A percentile compares a stretch with the other conserved stretches of the same genome.
Evolutionary conservation across 139 green algal genomes (phyloP).

Genomic region (Micromonas commoda): DNA sequence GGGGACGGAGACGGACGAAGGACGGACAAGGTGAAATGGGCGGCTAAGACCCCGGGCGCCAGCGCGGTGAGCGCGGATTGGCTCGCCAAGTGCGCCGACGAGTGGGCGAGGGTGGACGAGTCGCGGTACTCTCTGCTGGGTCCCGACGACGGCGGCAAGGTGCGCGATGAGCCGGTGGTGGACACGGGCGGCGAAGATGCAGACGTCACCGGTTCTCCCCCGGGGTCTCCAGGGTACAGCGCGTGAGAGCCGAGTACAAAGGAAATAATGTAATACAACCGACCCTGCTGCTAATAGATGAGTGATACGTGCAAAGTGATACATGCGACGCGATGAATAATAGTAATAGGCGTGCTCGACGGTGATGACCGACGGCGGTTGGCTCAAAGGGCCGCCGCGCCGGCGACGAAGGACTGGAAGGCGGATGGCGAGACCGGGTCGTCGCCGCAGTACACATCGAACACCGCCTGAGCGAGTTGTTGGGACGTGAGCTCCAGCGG

Average conservation of each 20-base stretch:
- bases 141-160: not conserved
- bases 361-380: not conserved
- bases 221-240: no score
- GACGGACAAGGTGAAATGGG: slow-evolving; percentile 52
- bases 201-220: no score
- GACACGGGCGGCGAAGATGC: not conserved
- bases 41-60: slow-evolving; percentile 29
- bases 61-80: slow-evolving; percentile 48
- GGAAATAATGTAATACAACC: no score
- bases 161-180: no score
- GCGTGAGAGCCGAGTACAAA: no score
- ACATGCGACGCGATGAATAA: no score
- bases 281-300: no score
- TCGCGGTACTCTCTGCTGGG: not conserved
- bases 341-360: not conserved
- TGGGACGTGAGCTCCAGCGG: not conserved
- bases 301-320: no score
- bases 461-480: slow-evolving; percentile 5
- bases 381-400: not conserved
- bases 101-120: not conserved
- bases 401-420: not conserved
- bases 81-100: slow-evolving; percentile 32
- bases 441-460: slow-evolving; percentile 21
- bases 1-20: no score
- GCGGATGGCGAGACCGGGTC: not conserved